phyloP scores from a whole-genome alignment of 1,284 basidiomycete species.

The Rhodotorula sp. region DNA sequence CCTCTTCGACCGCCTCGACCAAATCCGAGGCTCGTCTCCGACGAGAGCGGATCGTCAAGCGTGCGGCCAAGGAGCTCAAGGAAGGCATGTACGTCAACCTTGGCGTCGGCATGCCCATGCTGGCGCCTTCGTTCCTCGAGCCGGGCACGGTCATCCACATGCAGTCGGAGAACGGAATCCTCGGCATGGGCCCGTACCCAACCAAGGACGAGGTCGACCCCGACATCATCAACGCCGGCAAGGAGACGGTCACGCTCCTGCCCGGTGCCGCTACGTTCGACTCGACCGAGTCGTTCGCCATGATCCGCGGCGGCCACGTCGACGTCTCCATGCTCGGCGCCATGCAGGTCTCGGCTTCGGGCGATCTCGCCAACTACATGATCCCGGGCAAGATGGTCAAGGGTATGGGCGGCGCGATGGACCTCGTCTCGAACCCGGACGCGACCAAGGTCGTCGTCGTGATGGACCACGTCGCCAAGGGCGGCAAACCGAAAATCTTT shows the following conservation, averaged over 20 bases:
- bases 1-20: constrained; percentile 29
- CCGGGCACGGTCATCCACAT: constrained; percentile 82
- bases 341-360: constrained; percentile 88
- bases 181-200: constrained; percentile 94
- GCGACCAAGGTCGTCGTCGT: constrained; percentile 75
- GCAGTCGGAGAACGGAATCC: constrained; percentile 91
- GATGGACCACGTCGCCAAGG: constrained; percentile 78
- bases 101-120: constrained; percentile 80
- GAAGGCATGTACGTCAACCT: constrained; percentile 59
- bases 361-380: constrained; percentile 93
- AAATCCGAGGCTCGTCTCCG: constrained; percentile 57
- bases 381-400: constrained; percentile 48
- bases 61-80: constrained; percentile 84
- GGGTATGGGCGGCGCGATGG: constrained; percentile 83
- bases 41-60: constrained; percentile 76
- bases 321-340: constrained; percentile 88
- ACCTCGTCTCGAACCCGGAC: constrained; percentile 83
- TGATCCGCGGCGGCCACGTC: constrained; percentile 69
- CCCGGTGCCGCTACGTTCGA: constrained; percentile 92
- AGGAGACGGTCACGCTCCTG: constrained; percentile 86
- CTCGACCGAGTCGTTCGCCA: constrained; percentile 76
- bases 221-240: constrained; percentile 67
- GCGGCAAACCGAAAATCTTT: constrained; percentile 83
- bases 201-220: constrained; percentile 76
- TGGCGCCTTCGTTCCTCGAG: constrained; percentile 78